Conservation (phyloP, 371 early-diverging fungal genomes). For the Mucor plumbeus region DNA sequence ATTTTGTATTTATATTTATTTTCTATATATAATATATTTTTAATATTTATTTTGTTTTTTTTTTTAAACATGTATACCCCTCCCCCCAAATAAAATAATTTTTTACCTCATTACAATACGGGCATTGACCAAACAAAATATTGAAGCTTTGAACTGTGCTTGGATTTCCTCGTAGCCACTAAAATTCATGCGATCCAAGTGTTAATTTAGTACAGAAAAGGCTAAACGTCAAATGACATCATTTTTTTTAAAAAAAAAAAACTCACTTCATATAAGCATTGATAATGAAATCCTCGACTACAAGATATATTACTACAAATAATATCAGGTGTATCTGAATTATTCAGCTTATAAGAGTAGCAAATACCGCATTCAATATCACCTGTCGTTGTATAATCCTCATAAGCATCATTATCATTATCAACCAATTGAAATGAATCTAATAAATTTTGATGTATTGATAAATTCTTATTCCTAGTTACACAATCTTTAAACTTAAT, state of each 20-base stretch:
- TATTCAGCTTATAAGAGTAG: conserved; percentile 44
- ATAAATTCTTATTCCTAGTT: conserved; percentile 13
- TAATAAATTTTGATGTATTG: conserved; percentile 7
- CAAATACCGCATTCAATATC: conserved; percentile 54
- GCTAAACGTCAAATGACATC: neutral
- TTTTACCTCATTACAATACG: conserved; percentile 51
- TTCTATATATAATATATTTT: conserved; percentile 29
- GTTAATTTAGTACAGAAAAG: neutral
- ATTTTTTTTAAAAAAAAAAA: neutral
- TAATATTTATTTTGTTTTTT: neutral
- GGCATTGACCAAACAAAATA: conserved; percentile 50
- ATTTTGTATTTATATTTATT: conserved; percentile 39
- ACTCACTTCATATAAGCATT: conserved; percentile 44
- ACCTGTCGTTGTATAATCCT: conserved; percentile 15
- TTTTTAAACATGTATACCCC: conserved; percentile 9
- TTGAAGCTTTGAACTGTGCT: conserved; percentile 44
- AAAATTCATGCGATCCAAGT: neutral
- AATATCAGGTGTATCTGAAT: conserved; percentile 33
- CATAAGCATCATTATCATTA: neutral
- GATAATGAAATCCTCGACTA: conserved; percentile 47
- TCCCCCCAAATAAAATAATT: conserved; percentile 7
- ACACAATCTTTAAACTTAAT: too few species aligned
- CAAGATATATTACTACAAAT: conserved; percentile 41
- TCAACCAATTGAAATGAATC: conserved; percentile 17
- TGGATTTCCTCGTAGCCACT: conserved; percentile 51